A percentile compares a stretch with the other conserved stretches of the same genome.
phyloP scores from a whole-genome alignment of 129 eudicot species.

The Saposhnikovia divaricata region DNA sequence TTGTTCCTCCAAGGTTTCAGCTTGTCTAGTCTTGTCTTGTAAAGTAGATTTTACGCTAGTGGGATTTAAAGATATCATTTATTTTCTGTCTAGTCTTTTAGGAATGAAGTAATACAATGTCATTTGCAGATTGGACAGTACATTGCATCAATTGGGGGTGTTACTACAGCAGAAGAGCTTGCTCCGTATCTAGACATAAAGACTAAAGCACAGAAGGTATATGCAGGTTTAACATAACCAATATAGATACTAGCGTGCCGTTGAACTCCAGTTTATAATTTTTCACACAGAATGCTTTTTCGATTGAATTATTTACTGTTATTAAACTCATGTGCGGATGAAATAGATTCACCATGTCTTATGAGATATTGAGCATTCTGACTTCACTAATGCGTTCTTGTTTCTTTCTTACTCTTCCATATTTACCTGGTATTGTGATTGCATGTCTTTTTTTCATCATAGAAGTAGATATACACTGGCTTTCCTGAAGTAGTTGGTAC shows the following conservation, averaged over 20 bases:
- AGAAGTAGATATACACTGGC: background rate
- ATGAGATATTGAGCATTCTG: background rate
- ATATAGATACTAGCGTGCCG: background rate
- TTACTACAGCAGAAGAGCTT: constrained; percentile 96
- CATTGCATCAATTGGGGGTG: constrained; percentile 78
- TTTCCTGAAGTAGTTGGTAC: background rate
- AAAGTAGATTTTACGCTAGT: background rate
- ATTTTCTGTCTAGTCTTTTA: background rate
- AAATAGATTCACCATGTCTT: background rate
- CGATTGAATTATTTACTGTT: background rate
- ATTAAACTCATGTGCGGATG: background rate
- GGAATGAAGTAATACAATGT: background rate
- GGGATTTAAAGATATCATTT: background rate
- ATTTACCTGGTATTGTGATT: background rate
- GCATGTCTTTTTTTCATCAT: background rate
- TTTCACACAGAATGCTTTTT: no score
- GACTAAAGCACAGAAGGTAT: constrained; percentile 17
- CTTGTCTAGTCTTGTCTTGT: background rate
- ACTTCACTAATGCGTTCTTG: background rate
- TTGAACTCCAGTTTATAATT: background rate
- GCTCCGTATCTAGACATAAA: constrained; percentile 94
- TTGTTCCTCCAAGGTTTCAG: background rate
- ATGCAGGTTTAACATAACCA: background rate
- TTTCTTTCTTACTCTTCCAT: background rate
- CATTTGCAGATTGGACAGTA: constrained; percentile 66